Conservation (phyloP, 306 rosid species). For the Rubus parviflorus region DNA sequence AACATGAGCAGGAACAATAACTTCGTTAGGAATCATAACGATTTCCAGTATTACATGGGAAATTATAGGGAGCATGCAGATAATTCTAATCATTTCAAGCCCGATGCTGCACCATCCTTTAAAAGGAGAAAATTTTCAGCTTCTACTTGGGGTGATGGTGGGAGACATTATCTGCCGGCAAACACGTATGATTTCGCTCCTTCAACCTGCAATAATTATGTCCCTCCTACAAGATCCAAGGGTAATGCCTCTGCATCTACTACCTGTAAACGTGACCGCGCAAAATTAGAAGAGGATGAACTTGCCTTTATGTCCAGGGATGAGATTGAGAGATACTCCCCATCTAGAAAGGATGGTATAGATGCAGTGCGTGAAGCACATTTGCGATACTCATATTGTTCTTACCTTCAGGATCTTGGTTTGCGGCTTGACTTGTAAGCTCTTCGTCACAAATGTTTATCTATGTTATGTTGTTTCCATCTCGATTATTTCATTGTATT, state of each 20-base stretch:
- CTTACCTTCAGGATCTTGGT: constrained; percentile 90
- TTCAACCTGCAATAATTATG: constrained; percentile 36
- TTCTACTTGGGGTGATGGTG: constrained; percentile 60
- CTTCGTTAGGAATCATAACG: constrained; percentile 34
- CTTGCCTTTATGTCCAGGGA: constrained; percentile 82
- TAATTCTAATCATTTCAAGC: constrained; percentile 36
- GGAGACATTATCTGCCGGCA: constrained; percentile 51
- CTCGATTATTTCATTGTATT: neutral
- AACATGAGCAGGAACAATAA: constrained; percentile 55
- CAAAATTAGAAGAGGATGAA: constrained; percentile 72
- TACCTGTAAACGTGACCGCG: constrained; percentile 51
- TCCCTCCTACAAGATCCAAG: constrained; percentile 46
- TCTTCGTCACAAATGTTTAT: neutral
- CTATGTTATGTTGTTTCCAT: neutral
- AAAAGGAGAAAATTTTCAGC: constrained; percentile 78
- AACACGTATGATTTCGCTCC: constrained; percentile 34
- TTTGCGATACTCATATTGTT: constrained; percentile 89
- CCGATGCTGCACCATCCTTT: constrained; percentile 48
- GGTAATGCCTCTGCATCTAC: constrained; percentile 51
- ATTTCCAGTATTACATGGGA: constrained; percentile 36
- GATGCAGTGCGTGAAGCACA: constrained; percentile 79
- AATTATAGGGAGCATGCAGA: constrained; percentile 36
- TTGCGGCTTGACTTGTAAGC: constrained; percentile 89
- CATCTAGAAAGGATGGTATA: constrained; percentile 95
- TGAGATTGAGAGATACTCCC: constrained; percentile 91